Evolutionary conservation across 768 basidiomycete species (phyloP).

Genomic region (Podaxis pistillaris): DNA sequence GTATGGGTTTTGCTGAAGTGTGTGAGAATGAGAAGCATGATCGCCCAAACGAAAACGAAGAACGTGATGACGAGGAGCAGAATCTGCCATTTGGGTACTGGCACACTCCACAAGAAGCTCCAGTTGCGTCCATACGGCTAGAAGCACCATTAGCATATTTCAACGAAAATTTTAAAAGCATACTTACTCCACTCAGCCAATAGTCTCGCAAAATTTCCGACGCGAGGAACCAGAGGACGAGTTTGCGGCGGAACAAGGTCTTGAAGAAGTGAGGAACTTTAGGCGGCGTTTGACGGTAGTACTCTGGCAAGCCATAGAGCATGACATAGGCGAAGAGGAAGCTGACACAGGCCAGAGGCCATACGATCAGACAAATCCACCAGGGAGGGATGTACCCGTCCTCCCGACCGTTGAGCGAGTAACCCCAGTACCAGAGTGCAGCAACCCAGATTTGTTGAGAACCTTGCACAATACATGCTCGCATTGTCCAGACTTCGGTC

Average conservation of each 20-base stretch:
- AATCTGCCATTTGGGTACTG: constrained; percentile 82
- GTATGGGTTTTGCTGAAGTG: constrained; percentile 92
- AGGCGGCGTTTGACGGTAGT: constrained; percentile 89
- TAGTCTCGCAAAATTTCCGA: constrained; percentile 92
- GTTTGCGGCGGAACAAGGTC: constrained; percentile 86
- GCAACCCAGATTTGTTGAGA: constrained; percentile 96
- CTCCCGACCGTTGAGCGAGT: constrained; percentile 59
- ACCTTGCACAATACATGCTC: constrained; percentile 92
- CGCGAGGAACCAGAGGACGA: constrained; percentile 94
- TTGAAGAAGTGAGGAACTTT: constrained; percentile 91
- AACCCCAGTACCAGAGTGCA: constrained; percentile 95
- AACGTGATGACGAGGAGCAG: constrained; percentile 76
- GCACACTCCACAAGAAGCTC: constrained; percentile 88
- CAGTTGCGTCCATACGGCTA: constrained; percentile 93
- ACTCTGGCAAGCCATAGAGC: constrained; percentile 89
- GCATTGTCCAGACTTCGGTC: constrained; percentile 89
- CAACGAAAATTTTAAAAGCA: neutral
- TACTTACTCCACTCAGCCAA: constrained; percentile 81
- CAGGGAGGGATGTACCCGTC: constrained; percentile 65
- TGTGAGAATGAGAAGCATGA: constrained; percentile 71
- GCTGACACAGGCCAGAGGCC: constrained; percentile 78
- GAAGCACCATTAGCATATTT: constrained; percentile 16
- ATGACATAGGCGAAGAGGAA: constrained; percentile 80
- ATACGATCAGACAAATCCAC: constrained; percentile 80
- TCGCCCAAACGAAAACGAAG: constrained; percentile 86